Evolutionary conservation across 805 yeast genomes (phyloP), one percentile per base, ranked within the genome.

Genomic region (Metschnikowia anglica): DNA sequence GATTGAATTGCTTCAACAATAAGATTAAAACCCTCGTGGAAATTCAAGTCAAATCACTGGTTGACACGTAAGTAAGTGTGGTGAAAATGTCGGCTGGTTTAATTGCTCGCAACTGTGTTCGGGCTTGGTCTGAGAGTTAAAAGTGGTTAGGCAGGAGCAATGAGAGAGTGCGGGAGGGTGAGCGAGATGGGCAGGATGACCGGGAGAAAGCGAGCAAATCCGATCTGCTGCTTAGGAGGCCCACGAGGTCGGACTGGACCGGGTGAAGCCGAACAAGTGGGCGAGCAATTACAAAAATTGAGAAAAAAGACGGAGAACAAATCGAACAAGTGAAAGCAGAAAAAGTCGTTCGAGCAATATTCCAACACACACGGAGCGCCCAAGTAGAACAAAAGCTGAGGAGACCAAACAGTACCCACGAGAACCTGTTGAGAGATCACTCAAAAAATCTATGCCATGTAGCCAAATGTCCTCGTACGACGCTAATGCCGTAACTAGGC

Each of bases 141-240:
- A 19, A n/a, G 18, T 25, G 28, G 10, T 25, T 25, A n/a, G 36
- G 26, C 27, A 20, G 27, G 12, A 9, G 19, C 27, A 13, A n/a
- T 27, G 18, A 27, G 27, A 20, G 36, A 20, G 36, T 18, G 36
- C 36, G 36, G 27, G 27, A 25, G 28, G 28, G 28, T 18, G 36
- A n/a, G 21, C 15, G 18, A 33, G 27, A 33, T 33, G 26, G 36
- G 18, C 21, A 6, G 13, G 18, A 15, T 20, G 18, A 4, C n/a
- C 23, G 23, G 5, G 16, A 13, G 18, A 31, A 11, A 31, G 19
- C 19, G 34, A 31, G 19, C 16, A 31, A 31, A 15, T 28, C 32
- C 9, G 32, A 28, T 28, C 12, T 8, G n/a, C n/a, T 11, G n/a
- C 10, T 25, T 25, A 25, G 10, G 10, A 13, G n/a, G 28, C 28